Evolutionary conservation across 192 early-diverging fungal species (phyloP), one percentile per base, ranked within the genome.

Genomic region (Coemansia reversa): DNA sequence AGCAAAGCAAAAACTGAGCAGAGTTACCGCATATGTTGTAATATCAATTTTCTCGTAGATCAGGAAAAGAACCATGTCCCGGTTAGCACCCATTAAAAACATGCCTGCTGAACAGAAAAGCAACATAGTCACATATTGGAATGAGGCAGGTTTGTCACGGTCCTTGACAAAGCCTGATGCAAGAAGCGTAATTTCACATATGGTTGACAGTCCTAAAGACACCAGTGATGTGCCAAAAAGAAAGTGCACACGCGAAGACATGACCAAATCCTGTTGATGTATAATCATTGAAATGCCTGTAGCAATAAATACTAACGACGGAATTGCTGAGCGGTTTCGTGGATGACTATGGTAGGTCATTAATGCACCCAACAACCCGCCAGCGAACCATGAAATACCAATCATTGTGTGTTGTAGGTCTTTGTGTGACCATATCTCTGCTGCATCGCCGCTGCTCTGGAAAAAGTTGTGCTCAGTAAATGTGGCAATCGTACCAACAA

Each of bases 401-500:
- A 89, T 81, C 18, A 83, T 66, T 4, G 86, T 89, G 52, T 89
- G 86, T 62, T 89, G 87, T 66, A 86, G 69, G 57, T 89, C 85
- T 32, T 85, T 84, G 67, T 87, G 84, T 48, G 79, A 84, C 87
- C 87, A 89, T 12, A 14, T 27, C 3, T 67, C 66, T 4, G 7
- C 23, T 18, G 63, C 42, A 45, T 30, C 50, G 48, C 11, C 28
- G 35, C 42, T 56, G 24, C 61, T 55, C 48, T 75, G 66, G 57
- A 73, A 65, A 54, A 83, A 86, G 74, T 86, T 80, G 70, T 89
- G 88, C 79, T 89, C 88, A 11, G 88, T 89, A 52, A 86, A 88
- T 3, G 86, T 86, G 60, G 86, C 85, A 42, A 88, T 68, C 23
- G 84, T 74, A 14, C 88, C 88, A 60, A 87, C 87, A 0, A 61